Evolutionary conservation across 129 eudicot species (phyloP).

Genomic region (Glebionis coronaria): DNA sequence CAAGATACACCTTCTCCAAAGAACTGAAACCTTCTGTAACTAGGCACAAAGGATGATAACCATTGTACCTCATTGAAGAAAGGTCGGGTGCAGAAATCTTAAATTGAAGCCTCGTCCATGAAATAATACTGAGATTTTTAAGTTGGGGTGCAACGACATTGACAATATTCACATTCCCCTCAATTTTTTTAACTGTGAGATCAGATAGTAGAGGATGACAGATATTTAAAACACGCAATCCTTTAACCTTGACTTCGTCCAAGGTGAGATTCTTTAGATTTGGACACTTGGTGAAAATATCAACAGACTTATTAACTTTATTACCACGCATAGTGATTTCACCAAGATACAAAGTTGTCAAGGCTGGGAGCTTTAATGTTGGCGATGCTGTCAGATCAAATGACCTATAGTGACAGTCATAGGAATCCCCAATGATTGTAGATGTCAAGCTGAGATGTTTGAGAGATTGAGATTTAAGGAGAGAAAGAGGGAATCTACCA

Average conservation of each 20-base stretch:
- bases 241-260: not conserved
- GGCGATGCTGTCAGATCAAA: not conserved
- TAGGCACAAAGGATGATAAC: not conserved
- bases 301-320: too few relatives aligned
- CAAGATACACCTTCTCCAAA: conserved; percentile 19
- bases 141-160: conserved; percentile 18
- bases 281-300: not conserved
- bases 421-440: too few relatives aligned
- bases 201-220: not conserved
- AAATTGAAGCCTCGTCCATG: not conserved
- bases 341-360: not conserved
- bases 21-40: conserved; percentile 1
- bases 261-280: not conserved
- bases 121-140: not conserved
- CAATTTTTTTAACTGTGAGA: not conserved
- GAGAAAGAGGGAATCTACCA: not conserved
- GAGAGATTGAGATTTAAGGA: not conserved
- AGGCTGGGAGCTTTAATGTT: not conserved
- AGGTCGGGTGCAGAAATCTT: conserved; percentile 15
- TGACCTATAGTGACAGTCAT: too few relatives aligned
- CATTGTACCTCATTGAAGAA: not conserved
- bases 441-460: not conserved
- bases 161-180: not conserved
- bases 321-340: not conserved
- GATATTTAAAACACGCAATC: not conserved